Evolutionary conservation across 352 stramenopile genomes (phyloP).

Genomic region (Pythium oligandrum): DNA sequence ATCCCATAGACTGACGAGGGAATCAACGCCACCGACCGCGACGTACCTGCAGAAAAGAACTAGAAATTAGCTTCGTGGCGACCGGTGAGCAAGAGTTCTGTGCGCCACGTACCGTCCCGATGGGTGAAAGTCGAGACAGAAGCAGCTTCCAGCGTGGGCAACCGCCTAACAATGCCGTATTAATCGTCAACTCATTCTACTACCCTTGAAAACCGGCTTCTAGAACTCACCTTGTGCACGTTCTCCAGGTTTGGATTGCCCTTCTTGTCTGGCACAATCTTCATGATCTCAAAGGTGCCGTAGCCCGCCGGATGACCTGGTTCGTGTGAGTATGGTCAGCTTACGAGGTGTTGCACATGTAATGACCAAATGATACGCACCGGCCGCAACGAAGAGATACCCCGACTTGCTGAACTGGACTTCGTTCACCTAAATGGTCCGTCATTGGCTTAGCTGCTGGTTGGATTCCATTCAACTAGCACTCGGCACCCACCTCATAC

Average conservation of each 20-base stretch:
- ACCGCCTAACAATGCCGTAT: slow-evolving; percentile 29
- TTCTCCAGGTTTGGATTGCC: slow-evolving; percentile 78
- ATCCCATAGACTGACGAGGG: slow-evolving; percentile 82
- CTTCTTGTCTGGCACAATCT: slow-evolving; percentile 71
- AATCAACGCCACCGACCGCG: slow-evolving; percentile 75
- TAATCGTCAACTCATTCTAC: not conserved
- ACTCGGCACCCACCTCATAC: slow-evolving; percentile 37
- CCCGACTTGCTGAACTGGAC: slow-evolving; percentile 79
- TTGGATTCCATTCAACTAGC: not conserved
- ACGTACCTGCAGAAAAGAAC: slow-evolving; percentile 39
- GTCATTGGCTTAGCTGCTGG: not conserved
- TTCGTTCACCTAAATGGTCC: slow-evolving; percentile 41
- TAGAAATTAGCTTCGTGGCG: not conserved
- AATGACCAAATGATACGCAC: slow-evolving; percentile 12
- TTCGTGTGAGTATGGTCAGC: too few species aligned
- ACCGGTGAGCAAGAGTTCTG: too few species aligned
- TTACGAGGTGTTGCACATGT: too few species aligned
- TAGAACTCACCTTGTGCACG: slow-evolving; percentile 56
- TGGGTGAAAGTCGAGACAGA: slow-evolving; percentile 74
- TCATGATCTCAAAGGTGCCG: slow-evolving; percentile 83
- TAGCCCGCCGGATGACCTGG: slow-evolving; percentile 63
- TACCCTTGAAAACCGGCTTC: too few species aligned
- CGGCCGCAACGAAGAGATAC: slow-evolving; percentile 74
- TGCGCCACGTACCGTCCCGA: slow-evolving; percentile 45
- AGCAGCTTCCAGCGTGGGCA: slow-evolving; percentile 76